Evolutionary conservation across 306 rosid genomes (phyloP).

Genomic region (Quillaja saponaria): DNA sequence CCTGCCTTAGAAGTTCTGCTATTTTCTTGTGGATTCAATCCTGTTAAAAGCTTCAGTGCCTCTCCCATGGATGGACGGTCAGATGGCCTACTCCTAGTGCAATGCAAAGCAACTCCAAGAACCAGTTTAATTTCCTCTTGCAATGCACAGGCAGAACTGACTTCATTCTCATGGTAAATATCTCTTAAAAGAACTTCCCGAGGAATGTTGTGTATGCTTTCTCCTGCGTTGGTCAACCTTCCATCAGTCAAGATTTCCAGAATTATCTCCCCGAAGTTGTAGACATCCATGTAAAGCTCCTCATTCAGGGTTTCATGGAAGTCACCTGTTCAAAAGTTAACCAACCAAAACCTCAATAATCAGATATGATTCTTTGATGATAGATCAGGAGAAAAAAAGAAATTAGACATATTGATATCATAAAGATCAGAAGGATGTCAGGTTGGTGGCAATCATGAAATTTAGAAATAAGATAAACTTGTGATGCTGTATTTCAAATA

Average conservation of each 20-base stretch:
- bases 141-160: constrained; percentile 40
- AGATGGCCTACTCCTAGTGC: constrained; percentile 60
- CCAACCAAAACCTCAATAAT: constrained; percentile 1
- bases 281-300: constrained; percentile 68
- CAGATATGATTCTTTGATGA: constrained; percentile 4
- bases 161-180: constrained; percentile 58
- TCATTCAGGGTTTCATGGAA: constrained; percentile 50
- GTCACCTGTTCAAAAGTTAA: constrained; percentile 44
- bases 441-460: background rate
- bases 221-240: constrained; percentile 55
- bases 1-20: constrained; percentile 37
- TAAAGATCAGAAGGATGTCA: too few species aligned
- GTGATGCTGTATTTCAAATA: constrained; percentile 1
- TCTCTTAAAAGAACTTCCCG: constrained; percentile 61
- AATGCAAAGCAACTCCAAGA: constrained; percentile 68
- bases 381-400: background rate
- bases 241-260: constrained; percentile 68
- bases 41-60: constrained; percentile 66
- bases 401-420: too few species aligned
- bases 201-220: constrained; percentile 56
- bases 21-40: constrained; percentile 42
- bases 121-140: constrained; percentile 58
- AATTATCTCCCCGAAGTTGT: constrained; percentile 68
- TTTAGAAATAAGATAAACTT: constrained; percentile 15
- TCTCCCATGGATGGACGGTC: constrained; percentile 80